Conservation (phyloP, 805 yeast species). For the Myxozyma monticola region DNA sequence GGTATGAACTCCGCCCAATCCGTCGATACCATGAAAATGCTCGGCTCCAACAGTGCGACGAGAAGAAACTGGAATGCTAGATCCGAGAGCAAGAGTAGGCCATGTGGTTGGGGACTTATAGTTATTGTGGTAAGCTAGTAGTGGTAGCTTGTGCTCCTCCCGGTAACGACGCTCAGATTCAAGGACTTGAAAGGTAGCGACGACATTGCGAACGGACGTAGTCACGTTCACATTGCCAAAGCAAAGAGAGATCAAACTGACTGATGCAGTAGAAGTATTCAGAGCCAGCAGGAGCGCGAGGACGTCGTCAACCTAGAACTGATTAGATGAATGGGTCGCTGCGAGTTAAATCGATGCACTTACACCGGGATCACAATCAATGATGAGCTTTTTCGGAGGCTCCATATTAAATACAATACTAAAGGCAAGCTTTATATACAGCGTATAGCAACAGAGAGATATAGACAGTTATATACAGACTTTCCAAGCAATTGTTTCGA, state of each 20-base stretch:
- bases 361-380: constrained; percentile 48
- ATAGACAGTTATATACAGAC: too few relatives aligned
- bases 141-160: constrained; percentile 23
- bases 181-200: constrained; percentile 41
- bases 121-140: constrained; percentile 29
- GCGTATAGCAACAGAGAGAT: too few relatives aligned
- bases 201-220: constrained; percentile 40
- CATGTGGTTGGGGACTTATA: constrained; percentile 23
- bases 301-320: constrained; percentile 41
- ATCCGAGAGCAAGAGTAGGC: constrained; percentile 42
- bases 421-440: background rate
- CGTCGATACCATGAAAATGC: constrained; percentile 45
- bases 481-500: too few relatives aligned
- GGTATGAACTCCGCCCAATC: constrained; percentile 44
- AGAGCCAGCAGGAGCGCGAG: constrained; percentile 44
- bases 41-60: constrained; percentile 41
- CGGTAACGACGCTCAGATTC: constrained; percentile 38
- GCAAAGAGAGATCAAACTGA: constrained; percentile 40
- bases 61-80: constrained; percentile 35
- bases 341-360: background rate
- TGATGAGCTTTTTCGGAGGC: constrained; percentile 34
- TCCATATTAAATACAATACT: background rate
- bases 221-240: constrained; percentile 43
- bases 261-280: constrained; percentile 35
- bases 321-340: background rate